Evolutionary conservation across 2,329 filamentous ascomycete species (phyloP), one percentile per base, ranked within the genome.

Genomic region (Aphanocladium album): DNA sequence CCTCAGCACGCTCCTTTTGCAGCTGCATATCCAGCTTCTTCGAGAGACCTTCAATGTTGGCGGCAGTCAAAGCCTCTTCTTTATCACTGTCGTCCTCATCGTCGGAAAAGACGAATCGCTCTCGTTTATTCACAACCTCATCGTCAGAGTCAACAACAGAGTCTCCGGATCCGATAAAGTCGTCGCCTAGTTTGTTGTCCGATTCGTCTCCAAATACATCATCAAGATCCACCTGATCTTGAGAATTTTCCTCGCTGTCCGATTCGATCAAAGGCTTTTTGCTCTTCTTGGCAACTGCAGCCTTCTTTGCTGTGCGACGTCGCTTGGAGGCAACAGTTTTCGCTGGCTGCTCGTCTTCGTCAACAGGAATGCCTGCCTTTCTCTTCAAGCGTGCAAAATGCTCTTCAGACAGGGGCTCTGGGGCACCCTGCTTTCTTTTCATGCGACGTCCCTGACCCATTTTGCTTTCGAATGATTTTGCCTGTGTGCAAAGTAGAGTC

Each of bases 391-490:
- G 91, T 55, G 87, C 87, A 69, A 89, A 87, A 70, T 89, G 85
- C 66, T 86, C 84, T 72, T 96, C 91, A 66, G 95, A 91, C 66
- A 97, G 83, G 65, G 89, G 83, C 70, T 89, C 85, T 58, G 95
- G 95, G 65, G 89, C 82, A 60, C 92, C 93, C 83, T 98, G 95
- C 79, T 97, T 97, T 75, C 91, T 95, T 76, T 93, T 90, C 88
- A 97, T 96, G 70, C 93, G 91, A 73, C 92, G 89, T 74, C 92
- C 90, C 64, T 87, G 85, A 80, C 91, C 93, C 93, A 96, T 96
- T 71, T 52, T 59, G 50, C 4, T 49, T 9, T 30, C 3, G 12
- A 12, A 12, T 21, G 7, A 23, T 11, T 37, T 27, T 43, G 37
- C 39, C 21, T 27, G 33, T 30, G 41, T 54, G 41, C 41, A 54